Percentiles rank a stretch among this genome's conserved stretches.
These are phyloP conservation scores for Omphalotus olearius DNA, from an alignment of 1,284 basidiomycete species.

Conservation along the genomic window DNA sequence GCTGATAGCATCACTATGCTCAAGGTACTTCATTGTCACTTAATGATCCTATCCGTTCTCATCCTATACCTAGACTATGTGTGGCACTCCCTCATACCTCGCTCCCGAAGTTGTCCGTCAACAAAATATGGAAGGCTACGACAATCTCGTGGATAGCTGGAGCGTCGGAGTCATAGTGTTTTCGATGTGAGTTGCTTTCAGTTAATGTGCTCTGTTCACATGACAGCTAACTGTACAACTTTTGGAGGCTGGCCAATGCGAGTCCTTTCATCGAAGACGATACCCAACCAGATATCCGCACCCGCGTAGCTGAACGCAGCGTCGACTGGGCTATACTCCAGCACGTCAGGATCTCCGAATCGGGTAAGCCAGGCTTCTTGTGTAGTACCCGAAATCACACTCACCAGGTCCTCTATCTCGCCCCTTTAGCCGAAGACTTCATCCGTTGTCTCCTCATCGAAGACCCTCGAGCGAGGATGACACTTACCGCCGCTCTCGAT, in stretches of 20 bases:
- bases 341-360: conserved; percentile 28
- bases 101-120: conserved; percentile 87
- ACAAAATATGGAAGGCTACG: conserved; percentile 66
- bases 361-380: conserved; percentile 26
- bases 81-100: conserved; percentile 81
- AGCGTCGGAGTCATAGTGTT: conserved; percentile 90
- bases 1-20: conserved; percentile 73
- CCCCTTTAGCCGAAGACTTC: conserved; percentile 29
- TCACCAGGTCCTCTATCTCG: neutral
- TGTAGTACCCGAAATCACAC: neutral
- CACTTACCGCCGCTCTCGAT: conserved; percentile 24
- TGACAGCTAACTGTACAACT: neutral
- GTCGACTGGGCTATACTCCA: conserved; percentile 60
- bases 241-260: conserved; percentile 60
- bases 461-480: conserved; percentile 30
- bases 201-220: neutral
- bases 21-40: conserved; percentile 37
- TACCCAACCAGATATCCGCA: conserved; percentile 43
- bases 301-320: conserved; percentile 48
- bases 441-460: conserved; percentile 31
- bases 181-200: conserved; percentile 58
- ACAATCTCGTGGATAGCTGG: conserved; percentile 87
- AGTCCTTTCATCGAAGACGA: conserved; percentile 74
- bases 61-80: conserved; percentile 63
- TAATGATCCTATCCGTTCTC: conserved; percentile 2